Evolutionary conservation across 352 stramenopile species (phyloP), one percentile per base, ranked within the genome.

Genomic region (Globisporangium cystogenes): DNA sequence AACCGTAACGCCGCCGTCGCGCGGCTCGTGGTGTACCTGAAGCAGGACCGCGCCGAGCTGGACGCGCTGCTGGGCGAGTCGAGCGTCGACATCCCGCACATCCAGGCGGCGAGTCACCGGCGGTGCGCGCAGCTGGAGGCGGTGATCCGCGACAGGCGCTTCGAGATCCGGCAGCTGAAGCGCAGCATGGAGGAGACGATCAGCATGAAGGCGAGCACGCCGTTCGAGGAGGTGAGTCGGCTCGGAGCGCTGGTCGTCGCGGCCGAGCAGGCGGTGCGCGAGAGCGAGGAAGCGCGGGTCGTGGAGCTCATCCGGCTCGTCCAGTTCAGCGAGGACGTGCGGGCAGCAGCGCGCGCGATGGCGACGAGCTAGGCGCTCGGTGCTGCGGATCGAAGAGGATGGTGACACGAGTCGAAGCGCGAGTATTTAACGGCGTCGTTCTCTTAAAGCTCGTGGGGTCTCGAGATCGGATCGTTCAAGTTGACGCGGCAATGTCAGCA

Each of bases 171-270:
- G 6, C 55, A 29, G 39, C 60, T 74, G 43, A 74, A 86, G 48
- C 64, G 57, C 23, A 56, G 82, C 3, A 72, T 92, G 71, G 68
- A 84, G 33, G 71, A 87, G 10, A 51, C 78, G n/a, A 74, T 92
- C 31, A 68, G 48, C 27, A 65, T 88, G 57, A 76, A 81, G 55
- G 66, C 72, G 26, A 66, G 60, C 33, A 63, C 74, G 8, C 62
- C 69, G 0, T 85, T 76, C 21, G 70, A 56, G 0, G 78, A 91
- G 48, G 65, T 88, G 12, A 68, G 57, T 31, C 65, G 79, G 15
- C 62, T 92, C 11, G 78, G 75, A 1, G 56, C 26, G 23, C 67
- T 78, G 53, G 82, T 88, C 47, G 65, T 56, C 5, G 50, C 55
- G 15, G 47, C 59, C 7, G 74, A 88, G 43, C 44, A 67, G 12